Conservation (phyloP, 768 basidiomycete genomes). For the Cystobasidiopsis lactophilus region DNA sequence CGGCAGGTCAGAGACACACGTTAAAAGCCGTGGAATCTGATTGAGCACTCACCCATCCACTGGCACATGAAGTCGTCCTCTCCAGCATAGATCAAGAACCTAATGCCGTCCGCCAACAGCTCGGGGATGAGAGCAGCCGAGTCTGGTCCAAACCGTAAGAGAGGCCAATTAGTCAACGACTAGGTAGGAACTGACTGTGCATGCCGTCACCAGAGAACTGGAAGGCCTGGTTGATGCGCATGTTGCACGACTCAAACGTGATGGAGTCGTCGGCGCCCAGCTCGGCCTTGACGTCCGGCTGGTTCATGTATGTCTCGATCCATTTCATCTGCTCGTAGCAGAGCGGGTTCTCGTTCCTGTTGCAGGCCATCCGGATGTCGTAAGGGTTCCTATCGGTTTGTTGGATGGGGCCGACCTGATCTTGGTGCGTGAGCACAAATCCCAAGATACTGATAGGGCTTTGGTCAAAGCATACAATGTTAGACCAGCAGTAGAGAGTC, state of each 20-base stretch:
- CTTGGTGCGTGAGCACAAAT: slow-evolving; percentile 29
- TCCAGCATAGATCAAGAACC: slow-evolving; percentile 69
- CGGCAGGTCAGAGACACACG: not conserved
- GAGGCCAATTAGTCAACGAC: too few species aligned
- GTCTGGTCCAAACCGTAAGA: slow-evolving; percentile 22
- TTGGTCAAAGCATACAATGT: slow-evolving; percentile 1
- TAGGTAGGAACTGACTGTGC: slow-evolving; percentile 32
- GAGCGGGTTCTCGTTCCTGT: slow-evolving; percentile 33
- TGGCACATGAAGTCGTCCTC: slow-evolving; percentile 9
- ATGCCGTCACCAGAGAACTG: slow-evolving; percentile 44
- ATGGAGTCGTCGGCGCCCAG: slow-evolving; percentile 45
- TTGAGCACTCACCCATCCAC: not conserved
- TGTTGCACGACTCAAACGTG: slow-evolving; percentile 47
- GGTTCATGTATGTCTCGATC: slow-evolving; percentile 77
- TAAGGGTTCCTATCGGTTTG: slow-evolving; percentile 64
- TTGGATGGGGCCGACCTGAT: slow-evolving; percentile 43
- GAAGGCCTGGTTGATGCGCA: slow-evolving; percentile 40
- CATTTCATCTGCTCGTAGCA: slow-evolving; percentile 44
- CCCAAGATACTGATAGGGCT: not conserved
- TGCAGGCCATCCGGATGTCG: slow-evolving; percentile 49
- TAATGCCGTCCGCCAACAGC: slow-evolving; percentile 57
- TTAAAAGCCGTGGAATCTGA: not conserved
- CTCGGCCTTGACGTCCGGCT: slow-evolving; percentile 47
- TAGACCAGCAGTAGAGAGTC: slow-evolving; percentile 45
- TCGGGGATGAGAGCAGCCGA: slow-evolving; percentile 54